Base-by-base conservation (phyloP, 2,329 filamentous ascomycete species). In the Emergomyces orientalis region DNA sequence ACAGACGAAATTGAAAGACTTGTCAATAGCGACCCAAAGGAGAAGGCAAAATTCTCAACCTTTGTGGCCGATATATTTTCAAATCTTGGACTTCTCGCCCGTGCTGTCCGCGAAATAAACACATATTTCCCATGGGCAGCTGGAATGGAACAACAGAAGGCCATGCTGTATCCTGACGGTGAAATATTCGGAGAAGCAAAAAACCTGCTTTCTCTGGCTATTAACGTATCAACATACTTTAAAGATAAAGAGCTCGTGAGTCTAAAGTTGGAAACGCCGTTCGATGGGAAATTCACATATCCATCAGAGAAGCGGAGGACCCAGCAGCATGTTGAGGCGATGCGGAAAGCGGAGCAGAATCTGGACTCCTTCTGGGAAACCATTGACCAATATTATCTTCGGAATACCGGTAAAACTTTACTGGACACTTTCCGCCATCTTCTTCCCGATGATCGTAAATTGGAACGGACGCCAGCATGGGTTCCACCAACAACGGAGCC, bases 391-490 rank as follows among this genome's bases (percentile, higher is more conserved):
- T 47, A 62, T 39, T 62, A 52, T 27, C 30, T n/a, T 34, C 37
- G 39, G 8, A 52, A 45, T 17, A 61, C 57, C 22, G 51, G 56
- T 13, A 63, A 61, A 27, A 60, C 57, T 25, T 58, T 63, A 13
- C 51, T 60, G 17, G 32, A 63, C 52, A 54, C 57, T 27, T 45
- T 63, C 32, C 27, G 60, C 39, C 57, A 59, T 34, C 55, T 64
- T 17, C 51, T 62, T 19, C 49, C 27, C 3, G 22, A 41, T 27
- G 57, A 60, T 58, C 60, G 61, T 27, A 39, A 58, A 39, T 66
- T 84, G 14, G 75, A 77, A 49, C 75, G 82, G 32, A 84, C 80
- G 0, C 73, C 78, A 0, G 73, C 76, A 32, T 84, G 81, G 79
- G 66, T 75, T 41, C 76, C 79, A 55, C 73, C 74, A 0, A 2